A percentile compares a stretch with the other conserved stretches of the same genome.
These are phyloP conservation scores for Solanum dulcamara DNA, from an alignment of 257 asterid genomes.

Conservation along the genomic window DNA sequence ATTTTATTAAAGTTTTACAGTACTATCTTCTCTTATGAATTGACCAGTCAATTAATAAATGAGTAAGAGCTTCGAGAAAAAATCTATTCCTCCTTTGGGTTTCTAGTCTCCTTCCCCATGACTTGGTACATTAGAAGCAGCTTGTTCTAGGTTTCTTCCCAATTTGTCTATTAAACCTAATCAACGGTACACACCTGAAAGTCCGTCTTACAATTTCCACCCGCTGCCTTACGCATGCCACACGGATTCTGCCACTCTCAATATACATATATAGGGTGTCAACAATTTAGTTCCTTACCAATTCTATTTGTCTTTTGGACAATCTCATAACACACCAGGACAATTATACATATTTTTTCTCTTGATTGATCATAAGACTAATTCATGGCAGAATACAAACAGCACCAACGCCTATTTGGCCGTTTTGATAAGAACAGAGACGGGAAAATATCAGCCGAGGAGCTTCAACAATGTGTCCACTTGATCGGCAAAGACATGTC, in stretches of 20 bases:
- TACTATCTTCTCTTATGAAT: too few species aligned
- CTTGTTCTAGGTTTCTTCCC: not conserved
- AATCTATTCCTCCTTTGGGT: not conserved
- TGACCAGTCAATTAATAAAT: not conserved
- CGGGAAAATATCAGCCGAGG: slow-evolving; percentile 20
- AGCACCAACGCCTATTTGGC: slow-evolving; percentile 17
- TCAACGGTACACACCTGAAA: not conserved
- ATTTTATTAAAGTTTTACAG: too few species aligned
- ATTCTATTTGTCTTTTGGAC: not conserved
- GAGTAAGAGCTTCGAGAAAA: not conserved
- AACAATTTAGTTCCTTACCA: not conserved
- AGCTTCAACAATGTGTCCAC: slow-evolving; percentile 9
- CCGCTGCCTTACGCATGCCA: not conserved
- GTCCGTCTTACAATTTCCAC: not conserved
- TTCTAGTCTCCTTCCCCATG: not conserved
- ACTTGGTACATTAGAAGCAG: not conserved
- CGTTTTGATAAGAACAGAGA: slow-evolving; percentile 23
- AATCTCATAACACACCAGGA: not conserved
- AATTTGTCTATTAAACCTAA: not conserved
- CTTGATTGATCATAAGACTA: not conserved
- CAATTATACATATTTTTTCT: not conserved
- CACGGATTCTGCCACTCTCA: not conserved
- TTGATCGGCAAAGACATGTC: slow-evolving; percentile 19
- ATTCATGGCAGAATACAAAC: slow-evolving; percentile 10
- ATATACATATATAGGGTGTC: not conserved